Conservation (phyloP, 129 eudicot genomes). For the Erigeron canadensis region DNA sequence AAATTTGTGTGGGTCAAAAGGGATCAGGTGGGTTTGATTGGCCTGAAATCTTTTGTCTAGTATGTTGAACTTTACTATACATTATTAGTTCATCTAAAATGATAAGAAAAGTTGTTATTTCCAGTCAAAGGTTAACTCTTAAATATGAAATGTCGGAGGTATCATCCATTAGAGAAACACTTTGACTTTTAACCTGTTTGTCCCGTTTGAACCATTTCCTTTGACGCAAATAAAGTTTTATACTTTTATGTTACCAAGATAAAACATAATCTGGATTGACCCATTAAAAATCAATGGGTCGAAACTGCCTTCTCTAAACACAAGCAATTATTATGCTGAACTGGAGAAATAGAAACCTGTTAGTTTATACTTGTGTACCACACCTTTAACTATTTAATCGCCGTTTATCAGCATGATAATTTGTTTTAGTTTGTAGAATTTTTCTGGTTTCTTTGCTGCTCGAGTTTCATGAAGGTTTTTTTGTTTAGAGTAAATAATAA, state of each 20-base stretch:
- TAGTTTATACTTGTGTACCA: neutral
- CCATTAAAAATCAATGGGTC: neutral
- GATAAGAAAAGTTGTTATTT: neutral
- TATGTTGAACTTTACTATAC: neutral
- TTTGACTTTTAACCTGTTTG: neutral
- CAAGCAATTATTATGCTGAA: neutral
- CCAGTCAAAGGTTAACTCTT: neutral
- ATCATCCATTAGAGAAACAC: neutral
- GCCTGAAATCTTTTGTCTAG: neutral
- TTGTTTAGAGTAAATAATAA: neutral
- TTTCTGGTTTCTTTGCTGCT: constrained; percentile 11
- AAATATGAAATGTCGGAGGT: neutral
- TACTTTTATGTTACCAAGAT: neutral
- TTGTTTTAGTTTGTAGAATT: neutral
- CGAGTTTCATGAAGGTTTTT: neutral
- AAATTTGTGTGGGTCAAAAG: neutral
- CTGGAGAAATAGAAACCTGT: neutral
- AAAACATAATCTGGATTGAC: neutral
- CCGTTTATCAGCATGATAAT: neutral
- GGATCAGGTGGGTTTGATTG: neutral
- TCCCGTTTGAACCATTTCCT: neutral
- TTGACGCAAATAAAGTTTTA: neutral
- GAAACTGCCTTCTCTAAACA: neutral
- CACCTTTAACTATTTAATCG: neutral
- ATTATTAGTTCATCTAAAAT: neutral